Conservation (phyloP, 257 asterid genomes). For the Striga asiatica region DNA sequence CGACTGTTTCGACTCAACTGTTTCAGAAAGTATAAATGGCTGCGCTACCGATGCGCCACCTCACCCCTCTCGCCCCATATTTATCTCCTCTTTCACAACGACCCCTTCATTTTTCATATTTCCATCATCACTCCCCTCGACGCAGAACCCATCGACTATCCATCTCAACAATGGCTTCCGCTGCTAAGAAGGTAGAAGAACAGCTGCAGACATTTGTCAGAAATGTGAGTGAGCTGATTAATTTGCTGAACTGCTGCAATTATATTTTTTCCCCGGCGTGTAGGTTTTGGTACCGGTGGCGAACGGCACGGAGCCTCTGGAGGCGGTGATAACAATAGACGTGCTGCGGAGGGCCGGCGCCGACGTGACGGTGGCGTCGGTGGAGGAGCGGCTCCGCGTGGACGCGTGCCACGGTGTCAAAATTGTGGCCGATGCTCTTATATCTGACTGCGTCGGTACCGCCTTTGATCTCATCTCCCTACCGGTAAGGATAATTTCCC, state of each 20-base stretch:
- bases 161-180: slow-evolving; percentile 55
- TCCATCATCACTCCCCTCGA: slow-evolving; percentile 16
- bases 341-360: slow-evolving; percentile 90
- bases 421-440: slow-evolving; percentile 76
- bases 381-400: slow-evolving; percentile 61
- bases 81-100: slow-evolving; percentile 15
- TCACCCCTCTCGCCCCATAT: slow-evolving; percentile 35
- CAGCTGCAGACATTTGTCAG: not conserved
- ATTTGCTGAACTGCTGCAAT: too few species aligned
- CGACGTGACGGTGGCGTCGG: slow-evolving; percentile 89
- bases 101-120: slow-evolving; percentile 12
- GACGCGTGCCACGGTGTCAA: slow-evolving; percentile 70
- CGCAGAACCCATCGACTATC: slow-evolving; percentile 28
- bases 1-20: slow-evolving; percentile 14
- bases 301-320: slow-evolving; percentile 91
- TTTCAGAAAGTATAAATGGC: slow-evolving; percentile 21
- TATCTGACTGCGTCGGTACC: slow-evolving; percentile 59
- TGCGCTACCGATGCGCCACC: slow-evolving; percentile 31
- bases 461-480: slow-evolving; percentile 77
- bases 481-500: slow-evolving; percentile 40
- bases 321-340: slow-evolving; percentile 80
- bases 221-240: too few species aligned
- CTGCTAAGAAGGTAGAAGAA: slow-evolving; percentile 36
- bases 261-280: not conserved
- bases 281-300: slow-evolving; percentile 98